A percentile compares a stretch with the other conserved stretches of the same genome.
Conservation (phyloP, 306 rosid genomes). For the Alnus rubra region DNA sequence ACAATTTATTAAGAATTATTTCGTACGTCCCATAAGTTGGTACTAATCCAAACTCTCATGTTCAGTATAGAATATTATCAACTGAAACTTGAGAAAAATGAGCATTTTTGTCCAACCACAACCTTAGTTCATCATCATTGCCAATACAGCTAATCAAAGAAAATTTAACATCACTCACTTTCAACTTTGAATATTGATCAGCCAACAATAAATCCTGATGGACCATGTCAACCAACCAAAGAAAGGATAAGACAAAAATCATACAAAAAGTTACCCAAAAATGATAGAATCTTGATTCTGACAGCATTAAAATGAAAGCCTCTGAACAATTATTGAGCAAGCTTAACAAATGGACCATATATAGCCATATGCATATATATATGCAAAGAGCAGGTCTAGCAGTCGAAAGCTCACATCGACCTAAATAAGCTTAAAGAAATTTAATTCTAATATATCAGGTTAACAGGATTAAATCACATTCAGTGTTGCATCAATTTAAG, state of each 20-base stretch:
- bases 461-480: conserved; percentile 11
- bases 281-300: conserved; percentile 15
- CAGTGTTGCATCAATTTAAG: neutral
- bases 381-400: neutral
- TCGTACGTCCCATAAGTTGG: neutral
- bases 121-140: conserved; percentile 18
- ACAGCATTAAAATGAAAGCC: conserved; percentile 21
- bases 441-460: conserved; percentile 11
- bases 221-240: conserved; percentile 84
- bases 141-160: conserved; percentile 15
- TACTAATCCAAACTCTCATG: neutral
- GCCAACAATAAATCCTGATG: conserved; percentile 88
- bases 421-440: conserved; percentile 2
- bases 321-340: conserved; percentile 5
- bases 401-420: neutral
- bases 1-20: neutral
- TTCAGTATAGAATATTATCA: neutral
- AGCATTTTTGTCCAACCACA: conserved; percentile 13
- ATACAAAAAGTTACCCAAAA: conserved; percentile 22
- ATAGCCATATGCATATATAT: neutral
- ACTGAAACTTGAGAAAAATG: conserved; percentile 13
- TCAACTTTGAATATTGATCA: conserved; percentile 78
- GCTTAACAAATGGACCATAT: conserved; percentile 25
- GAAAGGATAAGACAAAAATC: conserved; percentile 25
- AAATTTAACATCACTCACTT: conserved; percentile 50